These are phyloP conservation scores for Colletotrichum acutatum DNA, from an alignment of 2,329 filamentous ascomycete genomes.

Conservation along the genomic window DNA sequence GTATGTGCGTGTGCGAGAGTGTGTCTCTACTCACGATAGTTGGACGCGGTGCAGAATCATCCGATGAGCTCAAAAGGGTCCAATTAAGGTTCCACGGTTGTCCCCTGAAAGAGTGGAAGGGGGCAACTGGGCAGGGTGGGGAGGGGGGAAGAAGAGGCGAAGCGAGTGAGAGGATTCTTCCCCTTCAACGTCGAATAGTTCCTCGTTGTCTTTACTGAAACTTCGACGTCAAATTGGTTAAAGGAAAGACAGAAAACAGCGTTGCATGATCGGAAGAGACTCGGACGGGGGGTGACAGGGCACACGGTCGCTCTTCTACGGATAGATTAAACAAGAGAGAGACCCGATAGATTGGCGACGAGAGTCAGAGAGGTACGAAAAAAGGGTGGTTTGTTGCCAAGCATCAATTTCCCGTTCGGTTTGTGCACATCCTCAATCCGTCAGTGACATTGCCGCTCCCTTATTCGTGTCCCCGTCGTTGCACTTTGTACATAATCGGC, in stretches of 20 bases:
- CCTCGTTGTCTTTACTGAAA: not conserved
- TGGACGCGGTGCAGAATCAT: not conserved
- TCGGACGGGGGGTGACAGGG: not conserved
- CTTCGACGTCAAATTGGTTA: not conserved
- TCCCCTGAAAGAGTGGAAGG: not conserved
- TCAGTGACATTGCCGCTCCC: not conserved
- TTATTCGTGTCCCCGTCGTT: conserved; percentile 18
- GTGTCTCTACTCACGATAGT: not conserved
- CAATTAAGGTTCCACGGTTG: not conserved
- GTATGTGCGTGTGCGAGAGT: not conserved
- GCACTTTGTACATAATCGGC: conserved; percentile 9
- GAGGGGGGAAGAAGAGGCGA: not conserved
- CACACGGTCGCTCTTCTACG: not conserved
- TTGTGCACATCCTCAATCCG: not conserved
- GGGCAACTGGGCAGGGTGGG: not conserved
- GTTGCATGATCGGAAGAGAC: not conserved
- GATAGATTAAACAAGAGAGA: not conserved
- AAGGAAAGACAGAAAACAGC: not conserved
- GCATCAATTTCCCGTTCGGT: not conserved
- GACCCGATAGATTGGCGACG: not conserved
- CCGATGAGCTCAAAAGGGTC: not conserved
- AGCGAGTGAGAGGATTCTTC: not conserved
- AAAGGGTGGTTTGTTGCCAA: not conserved
- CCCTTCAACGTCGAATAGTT: not conserved
- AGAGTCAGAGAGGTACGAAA: not conserved